Conservation (phyloP, 805 yeast species). For the Starmera pachycereana region DNA sequence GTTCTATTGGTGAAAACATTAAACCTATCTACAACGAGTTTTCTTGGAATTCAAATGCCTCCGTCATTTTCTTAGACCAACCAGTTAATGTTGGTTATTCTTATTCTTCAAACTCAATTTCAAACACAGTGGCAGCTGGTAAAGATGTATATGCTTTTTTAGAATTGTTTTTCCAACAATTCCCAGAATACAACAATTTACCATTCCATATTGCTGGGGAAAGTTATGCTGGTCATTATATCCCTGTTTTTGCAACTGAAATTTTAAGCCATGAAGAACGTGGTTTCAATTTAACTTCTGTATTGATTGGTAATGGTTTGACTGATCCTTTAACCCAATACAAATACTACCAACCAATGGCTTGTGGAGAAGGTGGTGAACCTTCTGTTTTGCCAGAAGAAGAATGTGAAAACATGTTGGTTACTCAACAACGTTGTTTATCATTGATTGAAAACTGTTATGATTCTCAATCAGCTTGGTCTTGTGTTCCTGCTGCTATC, state of each 20-base stretch:
- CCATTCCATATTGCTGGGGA: constrained; percentile 89
- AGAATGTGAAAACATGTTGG: constrained; percentile 64
- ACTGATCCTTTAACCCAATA: constrained; percentile 79
- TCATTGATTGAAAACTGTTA: constrained; percentile 73
- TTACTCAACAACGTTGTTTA: constrained; percentile 67
- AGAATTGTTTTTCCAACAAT: constrained; percentile 69
- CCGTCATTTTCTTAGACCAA: constrained; percentile 80
- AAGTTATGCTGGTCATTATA: constrained; percentile 89
- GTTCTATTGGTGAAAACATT: constrained; percentile 50
- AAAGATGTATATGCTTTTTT: constrained; percentile 73
- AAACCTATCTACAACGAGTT: constrained; percentile 62
- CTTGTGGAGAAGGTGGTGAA: constrained; percentile 86
- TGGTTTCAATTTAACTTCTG: constrained; percentile 58
- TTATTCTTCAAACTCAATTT: constrained; percentile 51
- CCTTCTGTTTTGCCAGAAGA: constrained; percentile 69
- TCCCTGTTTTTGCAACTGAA: constrained; percentile 81
- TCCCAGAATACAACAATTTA: constrained; percentile 42
- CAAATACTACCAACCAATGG: constrained; percentile 81
- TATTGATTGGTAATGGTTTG: constrained; percentile 84
- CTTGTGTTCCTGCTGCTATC: constrained; percentile 84
- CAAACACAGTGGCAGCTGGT: constrained; percentile 74
- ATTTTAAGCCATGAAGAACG: constrained; percentile 58
- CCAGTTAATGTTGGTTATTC: constrained; percentile 83
- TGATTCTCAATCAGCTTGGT: constrained; percentile 58
- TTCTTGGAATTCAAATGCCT: constrained; percentile 80